Percentiles rank a stretch among this genome's conserved stretches.
Conservation (phyloP, 202 grass and related monocot species). For the Panicum hallii region DNA sequence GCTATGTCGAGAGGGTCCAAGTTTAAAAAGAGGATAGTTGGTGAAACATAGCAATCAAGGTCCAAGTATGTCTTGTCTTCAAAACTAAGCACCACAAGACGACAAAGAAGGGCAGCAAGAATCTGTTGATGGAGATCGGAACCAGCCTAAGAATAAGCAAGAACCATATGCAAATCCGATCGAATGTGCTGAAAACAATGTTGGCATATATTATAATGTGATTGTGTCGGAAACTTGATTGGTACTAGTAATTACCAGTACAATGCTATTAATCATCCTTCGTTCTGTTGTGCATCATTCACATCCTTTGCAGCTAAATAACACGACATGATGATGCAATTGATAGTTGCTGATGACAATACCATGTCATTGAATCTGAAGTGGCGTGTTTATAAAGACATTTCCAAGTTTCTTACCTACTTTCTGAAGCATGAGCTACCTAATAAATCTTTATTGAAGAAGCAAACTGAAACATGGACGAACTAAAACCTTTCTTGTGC, state of each 20-base stretch:
- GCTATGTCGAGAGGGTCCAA: not conserved
- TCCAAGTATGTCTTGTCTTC: not conserved
- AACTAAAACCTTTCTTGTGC: conserved; percentile 12
- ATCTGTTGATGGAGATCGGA: not conserved
- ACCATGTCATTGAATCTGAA: conserved; percentile 20
- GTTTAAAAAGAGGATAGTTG: not conserved
- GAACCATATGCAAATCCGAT: not conserved
- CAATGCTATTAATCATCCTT: not conserved
- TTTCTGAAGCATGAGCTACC: conserved; percentile 38
- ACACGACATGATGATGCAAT: conserved; percentile 21
- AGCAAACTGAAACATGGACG: not conserved
- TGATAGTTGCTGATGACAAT: conserved; percentile 22
- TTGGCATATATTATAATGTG: not conserved
- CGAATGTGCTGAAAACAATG: not conserved
- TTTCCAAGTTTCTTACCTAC: conserved; percentile 27
- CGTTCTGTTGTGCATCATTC: not conserved
- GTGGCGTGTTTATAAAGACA: not conserved
- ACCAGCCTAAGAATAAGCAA: not conserved
- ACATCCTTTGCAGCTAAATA: not conserved
- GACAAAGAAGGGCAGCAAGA: not conserved
- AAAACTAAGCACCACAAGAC: not conserved
- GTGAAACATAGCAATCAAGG: not conserved
- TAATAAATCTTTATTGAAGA: conserved; percentile 33
- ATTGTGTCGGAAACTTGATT: not conserved
- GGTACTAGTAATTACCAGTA: not conserved